A percentile compares a stretch with the other conserved stretches of the same genome.
Evolutionary conservation across 306 rosid genomes (phyloP).

Genomic region (Prinsepia uniflora): DNA sequence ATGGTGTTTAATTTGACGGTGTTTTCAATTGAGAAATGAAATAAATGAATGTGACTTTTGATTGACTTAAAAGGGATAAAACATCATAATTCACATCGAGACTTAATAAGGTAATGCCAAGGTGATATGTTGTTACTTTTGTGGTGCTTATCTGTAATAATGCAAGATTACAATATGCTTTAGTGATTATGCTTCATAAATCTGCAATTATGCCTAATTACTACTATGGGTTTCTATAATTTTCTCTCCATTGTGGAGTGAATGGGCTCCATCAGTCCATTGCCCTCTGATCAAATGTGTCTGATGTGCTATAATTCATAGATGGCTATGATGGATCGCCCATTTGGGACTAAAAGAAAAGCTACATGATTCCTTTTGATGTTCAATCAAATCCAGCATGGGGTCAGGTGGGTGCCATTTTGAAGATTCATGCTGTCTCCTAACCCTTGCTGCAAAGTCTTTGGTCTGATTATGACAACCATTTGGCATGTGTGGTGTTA

Average conservation of each 20-base stretch:
- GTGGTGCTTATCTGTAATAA: background rate
- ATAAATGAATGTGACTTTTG: background rate
- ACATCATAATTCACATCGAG: constrained; percentile 34
- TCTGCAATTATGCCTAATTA: background rate
- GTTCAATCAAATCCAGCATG: constrained; percentile 45
- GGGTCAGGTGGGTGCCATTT: constrained; percentile 49
- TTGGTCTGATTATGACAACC: constrained; percentile 52
- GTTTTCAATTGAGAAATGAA: background rate
- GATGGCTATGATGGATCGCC: constrained; percentile 34
- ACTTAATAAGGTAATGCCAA: constrained; percentile 8
- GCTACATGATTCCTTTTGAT: constrained; percentile 27
- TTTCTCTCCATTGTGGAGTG: constrained; percentile 15
- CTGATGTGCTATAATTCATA: constrained; percentile 40
- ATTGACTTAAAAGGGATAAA: constrained; percentile 29
- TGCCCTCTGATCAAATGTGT: constrained; percentile 18
- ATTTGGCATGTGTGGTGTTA: constrained; percentile 36
- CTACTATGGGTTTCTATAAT: background rate
- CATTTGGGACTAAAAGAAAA: constrained; percentile 32
- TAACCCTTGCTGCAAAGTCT: constrained; percentile 47
- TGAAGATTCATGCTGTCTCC: constrained; percentile 86
- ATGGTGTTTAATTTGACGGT: no score
- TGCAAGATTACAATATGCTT: background rate
- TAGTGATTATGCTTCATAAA: background rate
- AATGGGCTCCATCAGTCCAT: constrained; percentile 27
- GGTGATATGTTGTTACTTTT: constrained; percentile 5